phyloP scores from a whole-genome alignment of 495 filamentous ascomycete genomes.

The Trichoderma parareesei region DNA sequence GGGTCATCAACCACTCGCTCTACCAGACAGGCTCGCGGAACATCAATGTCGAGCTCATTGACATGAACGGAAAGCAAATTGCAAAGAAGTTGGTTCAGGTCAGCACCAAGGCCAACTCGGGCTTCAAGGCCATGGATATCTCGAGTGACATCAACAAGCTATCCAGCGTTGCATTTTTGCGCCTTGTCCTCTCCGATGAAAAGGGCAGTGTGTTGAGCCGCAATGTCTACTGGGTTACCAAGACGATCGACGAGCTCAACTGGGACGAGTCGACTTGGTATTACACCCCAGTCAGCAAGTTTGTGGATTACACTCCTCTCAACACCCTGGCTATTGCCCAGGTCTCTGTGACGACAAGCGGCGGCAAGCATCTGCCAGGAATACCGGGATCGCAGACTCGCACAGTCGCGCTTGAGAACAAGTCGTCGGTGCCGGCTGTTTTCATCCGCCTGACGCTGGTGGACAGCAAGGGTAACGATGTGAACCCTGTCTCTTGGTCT shows the following conservation, averaged over 20 bases:
- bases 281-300: slow-evolving; percentile 47
- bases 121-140: slow-evolving; percentile 25
- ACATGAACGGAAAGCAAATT: slow-evolving; percentile 35
- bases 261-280: slow-evolving; percentile 53
- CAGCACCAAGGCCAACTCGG: slow-evolving; percentile 31
- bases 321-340: slow-evolving; percentile 30
- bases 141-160: slow-evolving; percentile 21
- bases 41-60: slow-evolving; percentile 41
- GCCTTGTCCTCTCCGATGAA: slow-evolving; percentile 35
- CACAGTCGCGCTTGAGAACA: slow-evolving; percentile 42
- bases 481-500: slow-evolving; percentile 48
- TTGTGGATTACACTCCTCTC: slow-evolving; percentile 44
- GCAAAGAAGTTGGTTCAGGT: slow-evolving; percentile 20
- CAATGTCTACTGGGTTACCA: slow-evolving; percentile 56
- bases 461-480: slow-evolving; percentile 31
- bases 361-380: not conserved
- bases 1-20: slow-evolving; percentile 50
- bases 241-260: slow-evolving; percentile 39
- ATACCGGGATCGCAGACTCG: not conserved
- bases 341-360: slow-evolving; percentile 21
- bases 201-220: slow-evolving; percentile 36
- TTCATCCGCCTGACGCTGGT: slow-evolving; percentile 46
- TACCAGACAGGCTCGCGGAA: slow-evolving; percentile 32
- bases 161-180: slow-evolving; percentile 42
- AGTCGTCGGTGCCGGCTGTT: slow-evolving; percentile 44